Percentiles rank a stretch among this genome's conserved stretches.
Conservation (phyloP, 441 rosid genomes). For the Brassica balearica region DNA sequence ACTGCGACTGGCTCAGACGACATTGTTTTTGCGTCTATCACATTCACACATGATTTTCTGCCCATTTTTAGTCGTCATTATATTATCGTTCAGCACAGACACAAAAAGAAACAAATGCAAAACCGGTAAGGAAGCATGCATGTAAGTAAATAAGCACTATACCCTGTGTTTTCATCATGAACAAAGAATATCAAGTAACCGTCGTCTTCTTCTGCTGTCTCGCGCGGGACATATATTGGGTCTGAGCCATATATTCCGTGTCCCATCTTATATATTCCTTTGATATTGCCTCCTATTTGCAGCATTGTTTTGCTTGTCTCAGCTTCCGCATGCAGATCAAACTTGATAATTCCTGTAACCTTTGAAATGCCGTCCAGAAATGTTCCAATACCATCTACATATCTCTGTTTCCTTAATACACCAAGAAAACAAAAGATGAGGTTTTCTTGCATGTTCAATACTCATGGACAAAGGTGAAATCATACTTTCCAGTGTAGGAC, state of each 20-base stretch:
- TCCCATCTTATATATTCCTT: conserved; percentile 82
- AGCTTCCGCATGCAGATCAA: conserved; percentile 86
- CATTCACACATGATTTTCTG: conserved; percentile 82
- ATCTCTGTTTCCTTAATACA: conserved; percentile 80
- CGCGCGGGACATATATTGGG: conserved; percentile 81
- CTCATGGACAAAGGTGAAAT: conserved; percentile 19
- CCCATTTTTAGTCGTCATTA: conserved; percentile 25
- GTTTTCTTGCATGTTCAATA: conserved; percentile 12
- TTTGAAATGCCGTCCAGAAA: conserved; percentile 84
- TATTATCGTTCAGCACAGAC: neutral
- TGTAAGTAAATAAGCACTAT: neutral
- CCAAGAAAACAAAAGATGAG: conserved; percentile 23
- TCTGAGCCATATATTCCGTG: conserved; percentile 90
- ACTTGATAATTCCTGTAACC: conserved; percentile 80
- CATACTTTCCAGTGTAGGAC: conserved; percentile 84
- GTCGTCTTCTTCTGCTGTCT: conserved; percentile 80
- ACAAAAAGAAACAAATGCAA: neutral
- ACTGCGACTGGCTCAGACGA: conserved; percentile 91
- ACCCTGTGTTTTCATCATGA: conserved; percentile 84
- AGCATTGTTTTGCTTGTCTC: conserved; percentile 67
- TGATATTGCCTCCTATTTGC: conserved; percentile 88
- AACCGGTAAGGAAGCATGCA: neutral
- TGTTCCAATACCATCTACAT: conserved; percentile 74
- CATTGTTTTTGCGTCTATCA: conserved; percentile 94
- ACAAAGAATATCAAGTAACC: conserved; percentile 90